phyloP scores from a whole-genome alignment of 2,329 filamentous ascomycete species.

The Tolypocladium ovalisporum region DNA sequence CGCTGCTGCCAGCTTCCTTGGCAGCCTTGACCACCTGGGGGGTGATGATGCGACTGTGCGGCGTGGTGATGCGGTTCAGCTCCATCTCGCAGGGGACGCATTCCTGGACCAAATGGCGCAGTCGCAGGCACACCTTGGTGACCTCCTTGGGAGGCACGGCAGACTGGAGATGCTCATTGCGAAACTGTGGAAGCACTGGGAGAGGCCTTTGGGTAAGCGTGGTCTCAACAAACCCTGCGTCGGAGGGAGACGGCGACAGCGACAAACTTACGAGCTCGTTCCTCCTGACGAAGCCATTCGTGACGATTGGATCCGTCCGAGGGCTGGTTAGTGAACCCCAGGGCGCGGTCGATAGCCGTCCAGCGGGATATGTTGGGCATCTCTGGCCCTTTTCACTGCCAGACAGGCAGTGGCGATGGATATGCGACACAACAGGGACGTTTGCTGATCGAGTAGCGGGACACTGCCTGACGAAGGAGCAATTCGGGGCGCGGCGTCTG shows the following conservation, averaged over 20 bases:
- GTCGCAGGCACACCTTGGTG: slow-evolving; percentile 77
- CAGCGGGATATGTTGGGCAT: slow-evolving; percentile 14
- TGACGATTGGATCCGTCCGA: slow-evolving; percentile 12
- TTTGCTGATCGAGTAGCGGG: not conserved
- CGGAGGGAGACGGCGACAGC: not conserved
- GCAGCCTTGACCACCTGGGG: slow-evolving; percentile 68
- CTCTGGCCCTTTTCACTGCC: not conserved
- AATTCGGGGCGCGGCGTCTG: not conserved
- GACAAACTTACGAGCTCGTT: slow-evolving; percentile 29
- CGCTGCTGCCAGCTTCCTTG: slow-evolving; percentile 64
- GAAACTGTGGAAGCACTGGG: slow-evolving; percentile 55
- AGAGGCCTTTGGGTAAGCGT: not conserved
- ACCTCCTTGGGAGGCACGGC: slow-evolving; percentile 69
- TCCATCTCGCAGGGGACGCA: slow-evolving; percentile 86
- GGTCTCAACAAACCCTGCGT: not conserved
- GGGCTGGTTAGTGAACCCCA: slow-evolving; percentile 12
- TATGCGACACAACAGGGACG: not conserved
- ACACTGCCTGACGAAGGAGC: no score
- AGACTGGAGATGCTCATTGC: slow-evolving; percentile 47
- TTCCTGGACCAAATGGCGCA: slow-evolving; percentile 85
- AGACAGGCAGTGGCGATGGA: not conserved
- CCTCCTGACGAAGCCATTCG: slow-evolving; percentile 30
- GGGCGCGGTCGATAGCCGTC: slow-evolving; percentile 18
- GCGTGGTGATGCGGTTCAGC: slow-evolving; percentile 58
- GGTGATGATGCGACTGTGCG: slow-evolving; percentile 82